phyloP scores from a whole-genome alignment of 176 grass and related monocot genomes.

The Guadua angustifolia region DNA sequence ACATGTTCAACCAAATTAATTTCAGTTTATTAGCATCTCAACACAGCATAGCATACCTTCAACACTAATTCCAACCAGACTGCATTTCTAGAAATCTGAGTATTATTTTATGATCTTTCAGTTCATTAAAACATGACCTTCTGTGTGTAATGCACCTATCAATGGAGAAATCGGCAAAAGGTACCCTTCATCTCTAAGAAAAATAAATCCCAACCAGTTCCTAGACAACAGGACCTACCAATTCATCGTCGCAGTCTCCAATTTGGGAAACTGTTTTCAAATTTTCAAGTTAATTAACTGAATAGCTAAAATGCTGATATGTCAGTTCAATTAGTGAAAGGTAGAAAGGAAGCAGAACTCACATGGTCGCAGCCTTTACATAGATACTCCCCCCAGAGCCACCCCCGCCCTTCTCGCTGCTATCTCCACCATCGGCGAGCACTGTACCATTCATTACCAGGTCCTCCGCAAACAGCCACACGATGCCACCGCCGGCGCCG shows the following conservation, averaged over 20 bases:
- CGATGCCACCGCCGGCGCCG: slow-evolving; percentile 71
- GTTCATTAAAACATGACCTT: slow-evolving; percentile 8
- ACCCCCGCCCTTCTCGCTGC: slow-evolving; percentile 76
- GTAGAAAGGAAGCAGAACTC: slow-evolving; percentile 43
- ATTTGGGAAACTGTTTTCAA: slow-evolving; percentile 12
- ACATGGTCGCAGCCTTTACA: slow-evolving; percentile 76
- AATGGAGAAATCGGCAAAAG: not conserved
- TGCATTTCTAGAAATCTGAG: not conserved
- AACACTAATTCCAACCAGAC: slow-evolving; percentile 2
- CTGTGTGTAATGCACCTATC: slow-evolving; percentile 5
- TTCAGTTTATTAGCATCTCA: slow-evolving; percentile 17
- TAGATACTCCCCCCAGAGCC: slow-evolving; percentile 93
- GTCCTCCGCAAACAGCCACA: slow-evolving; percentile 81
- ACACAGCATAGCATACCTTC: not conserved
- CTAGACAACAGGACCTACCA: slow-evolving; percentile 24
- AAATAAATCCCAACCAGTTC: not conserved
- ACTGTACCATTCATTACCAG: slow-evolving; percentile 75
- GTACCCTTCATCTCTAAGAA: not conserved
- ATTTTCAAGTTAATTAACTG: slow-evolving; percentile 36
- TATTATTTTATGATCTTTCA: slow-evolving; percentile 11
- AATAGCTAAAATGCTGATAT: not conserved
- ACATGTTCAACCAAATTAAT: slow-evolving; percentile 23
- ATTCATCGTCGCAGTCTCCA: not conserved
- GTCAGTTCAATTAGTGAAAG: slow-evolving; percentile 3
- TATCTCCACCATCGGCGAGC: slow-evolving; percentile 72